A percentile compares a stretch with the other conserved stretches of the same genome.
These are phyloP conservation scores for Pyracantha coccinea DNA, from an alignment of 331 rosid genomes.

Conservation along the genomic window DNA sequence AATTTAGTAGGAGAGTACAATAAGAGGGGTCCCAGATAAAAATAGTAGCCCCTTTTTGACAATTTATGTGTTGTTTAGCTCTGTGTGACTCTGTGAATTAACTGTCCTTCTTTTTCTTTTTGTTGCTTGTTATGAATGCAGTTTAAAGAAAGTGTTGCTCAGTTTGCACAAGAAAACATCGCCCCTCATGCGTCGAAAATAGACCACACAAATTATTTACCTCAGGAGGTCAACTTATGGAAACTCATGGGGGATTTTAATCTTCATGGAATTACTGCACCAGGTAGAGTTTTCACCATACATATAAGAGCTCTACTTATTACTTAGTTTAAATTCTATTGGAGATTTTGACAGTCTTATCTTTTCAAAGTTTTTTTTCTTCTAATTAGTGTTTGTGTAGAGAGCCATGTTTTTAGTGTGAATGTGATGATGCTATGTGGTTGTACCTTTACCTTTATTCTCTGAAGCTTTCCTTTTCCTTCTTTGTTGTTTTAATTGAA, in stretches of 20 bases:
- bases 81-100: conserved; percentile 1
- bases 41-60: background rate
- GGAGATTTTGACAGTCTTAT: background rate
- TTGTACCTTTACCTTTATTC: background rate
- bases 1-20: background rate
- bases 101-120: background rate
- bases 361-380: background rate
- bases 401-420: background rate
- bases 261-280: conserved; percentile 92
- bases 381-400: background rate
- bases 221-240: conserved; percentile 95
- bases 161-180: conserved; percentile 70
- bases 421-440: background rate
- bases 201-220: conserved; percentile 75
- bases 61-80: background rate
- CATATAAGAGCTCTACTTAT: background rate
- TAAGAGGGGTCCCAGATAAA: background rate
- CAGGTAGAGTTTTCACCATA: conserved; percentile 43
- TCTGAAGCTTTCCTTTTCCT: background rate
- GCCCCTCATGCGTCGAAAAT: conserved; percentile 81
- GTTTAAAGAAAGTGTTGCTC: conserved; percentile 86
- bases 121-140: conserved; percentile 22
- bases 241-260: conserved; percentile 87
- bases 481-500: background rate
- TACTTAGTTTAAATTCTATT: background rate